Evolutionary conservation across 768 basidiomycete species (phyloP), one percentile per base, ranked within the genome.

Genomic region (Tephrocybe rancida): DNA sequence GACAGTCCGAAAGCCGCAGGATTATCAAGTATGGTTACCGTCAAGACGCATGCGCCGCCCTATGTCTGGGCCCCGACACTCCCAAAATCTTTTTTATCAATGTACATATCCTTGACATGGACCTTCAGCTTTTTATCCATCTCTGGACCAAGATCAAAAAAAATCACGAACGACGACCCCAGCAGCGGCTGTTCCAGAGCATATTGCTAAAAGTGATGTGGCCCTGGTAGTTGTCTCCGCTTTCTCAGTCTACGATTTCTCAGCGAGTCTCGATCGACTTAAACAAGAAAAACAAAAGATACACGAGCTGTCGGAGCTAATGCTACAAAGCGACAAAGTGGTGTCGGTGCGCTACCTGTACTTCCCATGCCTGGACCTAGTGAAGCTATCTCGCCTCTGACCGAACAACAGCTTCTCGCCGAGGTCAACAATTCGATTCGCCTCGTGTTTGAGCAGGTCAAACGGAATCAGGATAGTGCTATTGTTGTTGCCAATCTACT

Each of bases 1-100:
- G 48, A 32, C 2, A 84, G 63, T 8, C 79, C 80, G 62, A 87
- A 91, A 24, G 57, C 57, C 2, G 58, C 63, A 0, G 91, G 88
- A 26, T 74, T 64, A 25, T 84, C 77, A 2, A 80, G 80, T 35
- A 94, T 82, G 70, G 85, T 79, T 64, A 91, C 87, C 0, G 91
- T 82, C 50, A 95, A 76, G 6, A 95, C 82, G 59, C 87, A 92
- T 3, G 90, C 87, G 9, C 87, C 84, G 3, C 91, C 92, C 93
- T 92, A 95, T 0, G 92, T 95, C 70, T 94, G 92, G 24, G 90
- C 85, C 1, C 92, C 92, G 16, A 92, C 84, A 50, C 85, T 88
- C 11, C 74, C 70, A 57, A 83, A 86, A 59, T 90, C 87, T n/a
- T 77, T 70, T 50, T 89, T 85, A 45, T 85, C 80, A 38, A 92